phyloP scores from a whole-genome alignment of 345 rosid species.

The Aquilaria yunnanensis region DNA sequence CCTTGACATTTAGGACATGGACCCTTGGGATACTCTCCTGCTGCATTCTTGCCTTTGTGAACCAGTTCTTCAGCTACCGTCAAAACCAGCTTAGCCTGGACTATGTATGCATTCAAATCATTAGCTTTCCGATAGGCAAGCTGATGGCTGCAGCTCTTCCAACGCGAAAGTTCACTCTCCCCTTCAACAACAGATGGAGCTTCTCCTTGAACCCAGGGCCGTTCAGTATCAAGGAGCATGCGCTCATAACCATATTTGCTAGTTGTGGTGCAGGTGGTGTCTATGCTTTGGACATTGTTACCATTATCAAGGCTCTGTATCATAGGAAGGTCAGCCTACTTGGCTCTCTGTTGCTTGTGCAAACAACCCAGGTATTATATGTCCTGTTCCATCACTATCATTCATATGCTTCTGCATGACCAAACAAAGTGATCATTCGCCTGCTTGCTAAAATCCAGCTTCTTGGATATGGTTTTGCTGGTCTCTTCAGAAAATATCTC shows the following conservation, averaged over 20 bases:
- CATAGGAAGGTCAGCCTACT: conserved; percentile 12
- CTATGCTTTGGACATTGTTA: conserved; percentile 20
- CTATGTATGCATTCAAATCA: conserved; percentile 32
- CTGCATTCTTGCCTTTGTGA: conserved; percentile 21
- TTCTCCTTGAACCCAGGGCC: conserved; percentile 56
- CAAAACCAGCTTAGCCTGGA: conserved; percentile 18
- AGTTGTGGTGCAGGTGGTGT: conserved; percentile 24
- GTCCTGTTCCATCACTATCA: too few relatives aligned
- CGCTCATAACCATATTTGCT: conserved; percentile 36
- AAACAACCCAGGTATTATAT: conserved; percentile 60
- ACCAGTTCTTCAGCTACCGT: conserved; percentile 35
- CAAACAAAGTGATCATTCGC: not conserved
- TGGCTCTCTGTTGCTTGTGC: conserved; percentile 44
- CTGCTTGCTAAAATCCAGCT: conserved; percentile 31
- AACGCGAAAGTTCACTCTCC: conserved; percentile 6
- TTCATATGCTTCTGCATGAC: too few relatives aligned
- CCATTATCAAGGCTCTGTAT: conserved; percentile 37
- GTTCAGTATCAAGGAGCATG: conserved; percentile 43
- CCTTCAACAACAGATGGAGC: conserved; percentile 28
- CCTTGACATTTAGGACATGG: conserved; percentile 44
- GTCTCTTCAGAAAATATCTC: conserved; percentile 53
- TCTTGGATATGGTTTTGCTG: conserved; percentile 88
- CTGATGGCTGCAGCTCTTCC: conserved; percentile 39
- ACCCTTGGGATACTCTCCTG: conserved; percentile 30
- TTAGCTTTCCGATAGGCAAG: conserved; percentile 34